Evolutionary conservation across 139 green algal genomes (phyloP), one percentile per base, ranked within the genome.

Genomic region (Volvox reticuliferus): DNA sequence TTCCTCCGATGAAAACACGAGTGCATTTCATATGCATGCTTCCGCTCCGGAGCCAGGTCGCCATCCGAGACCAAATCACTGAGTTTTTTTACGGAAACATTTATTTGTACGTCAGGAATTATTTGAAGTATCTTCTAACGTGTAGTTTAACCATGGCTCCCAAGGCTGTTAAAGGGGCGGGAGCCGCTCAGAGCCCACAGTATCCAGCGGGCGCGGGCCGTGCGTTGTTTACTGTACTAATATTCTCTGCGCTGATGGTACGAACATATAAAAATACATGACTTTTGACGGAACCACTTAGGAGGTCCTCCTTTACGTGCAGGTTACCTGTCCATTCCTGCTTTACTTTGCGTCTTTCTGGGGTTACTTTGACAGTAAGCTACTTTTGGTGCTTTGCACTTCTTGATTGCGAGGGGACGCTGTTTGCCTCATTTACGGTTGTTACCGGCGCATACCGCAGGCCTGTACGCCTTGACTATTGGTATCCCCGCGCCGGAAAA

Each of bases 301-400:
- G 67, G 24, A 75, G 67, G 67, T 81, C 19, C 6, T 82, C 35
- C 5, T 61, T 82, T 62, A n/a, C 77, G 77, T 14, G 63, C 86
- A 90, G 86, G 86, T 83, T 32, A 90, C 73, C 0, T 71, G 35
- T 21, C 87, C 87, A 1, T n/a, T 86, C 2, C 17, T 30, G 0
- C 62, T 91, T 6, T 91, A 86, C 87, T 86, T 86, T 28, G 33
- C 6, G 1, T 91, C 87, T 5, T 86, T 68, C 35, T 26, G 85
- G 14, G 87, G 87, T 12, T 86, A 86, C 24, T 68, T 91, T 17
- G 87, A 91, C 33, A 19, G 87, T 91, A 67, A 85, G 86, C 37
- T 73, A 73, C 65, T 30, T 55, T 55, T 55, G 9, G 5, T 55
- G 44, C 5, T 55, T 9, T 55, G 44, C 44, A 55, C 9, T 5